Base-by-base conservation (phyloP, 331 rosid genomes). In the Cydonia oblonga region DNA sequence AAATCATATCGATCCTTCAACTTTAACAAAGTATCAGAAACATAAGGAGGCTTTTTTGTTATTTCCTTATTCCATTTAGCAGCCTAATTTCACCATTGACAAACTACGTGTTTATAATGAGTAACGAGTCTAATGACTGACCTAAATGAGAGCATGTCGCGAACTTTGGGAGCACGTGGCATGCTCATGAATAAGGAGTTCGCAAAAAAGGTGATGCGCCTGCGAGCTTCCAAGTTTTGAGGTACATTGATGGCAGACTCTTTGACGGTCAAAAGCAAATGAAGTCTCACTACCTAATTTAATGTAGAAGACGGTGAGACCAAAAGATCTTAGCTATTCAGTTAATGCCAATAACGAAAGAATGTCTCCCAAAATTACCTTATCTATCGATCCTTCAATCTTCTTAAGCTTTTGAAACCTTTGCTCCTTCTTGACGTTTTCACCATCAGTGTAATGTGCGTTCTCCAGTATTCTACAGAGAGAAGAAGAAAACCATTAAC, bases 181-280 rank as follows among this genome's bases (percentile, higher is more conserved):
- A 95, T 95, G 69, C 84, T 88, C 99, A 95, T 95, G 75, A 91
- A 95, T 28, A 95, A 84, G 71, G 99, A 95, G 76, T 95, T 95
- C 1, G 99, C 99, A 83, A 95, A 95, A 85, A 95, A 95, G 40
- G 99, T 95, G 70, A 91, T 95, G 66, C 99, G 97, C 32, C 99
- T 92, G 66, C 99, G 97, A 74, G 99, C 99, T 4, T 95, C 99
- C 84, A 95, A 78, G 80, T 95, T 95, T 77, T 84, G 96, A 59
- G 99, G 99, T 53, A 95, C 97, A 85, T 91, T 88, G 74, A 95
- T 91, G 78, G 96, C 97, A 46, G 99, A 95, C 73, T 95, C 99
- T 82, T 95, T 95, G 75, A 89, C 90, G 2, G 96, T 91, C 81
- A 95, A 89, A 79, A 95, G 99, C 86, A 91, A 87, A 82, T 82